phyloP scores from a whole-genome alignment of 768 basidiomycete genomes.

The Phlebiopsis flavidoalba region DNA sequence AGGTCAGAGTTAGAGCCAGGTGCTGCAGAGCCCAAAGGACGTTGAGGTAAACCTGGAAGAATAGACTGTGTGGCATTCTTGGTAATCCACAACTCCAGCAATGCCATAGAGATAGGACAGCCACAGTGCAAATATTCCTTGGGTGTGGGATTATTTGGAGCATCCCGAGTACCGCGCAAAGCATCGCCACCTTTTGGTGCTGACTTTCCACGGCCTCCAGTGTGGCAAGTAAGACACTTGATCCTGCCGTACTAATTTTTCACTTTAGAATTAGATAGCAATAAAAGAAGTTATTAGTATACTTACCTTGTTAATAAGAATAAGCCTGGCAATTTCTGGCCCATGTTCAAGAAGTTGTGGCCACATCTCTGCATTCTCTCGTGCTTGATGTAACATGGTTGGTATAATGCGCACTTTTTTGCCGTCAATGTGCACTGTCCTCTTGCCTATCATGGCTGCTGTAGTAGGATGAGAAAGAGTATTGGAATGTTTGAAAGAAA shows the following conservation, averaged over 20 bases:
- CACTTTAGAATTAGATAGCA: no score
- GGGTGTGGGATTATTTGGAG: background rate
- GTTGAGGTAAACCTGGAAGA: background rate
- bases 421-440: background rate
- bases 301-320: background rate
- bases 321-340: background rate
- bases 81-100: background rate
- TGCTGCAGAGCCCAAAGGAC: background rate
- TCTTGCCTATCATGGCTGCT: background rate
- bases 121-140: background rate
- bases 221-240: background rate
- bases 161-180: background rate
- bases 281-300: background rate
- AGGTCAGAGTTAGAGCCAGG: background rate
- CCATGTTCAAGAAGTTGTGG: background rate
- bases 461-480: background rate
- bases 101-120: background rate
- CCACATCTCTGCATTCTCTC: background rate
- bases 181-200: background rate
- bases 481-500: background rate
- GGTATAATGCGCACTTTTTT: background rate
- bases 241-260: background rate
- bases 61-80: background rate
- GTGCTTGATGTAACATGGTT: background rate
- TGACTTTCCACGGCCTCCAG: background rate